Evolutionary conservation across 495 filamentous ascomycete genomes (phyloP), one percentile per base, ranked within the genome.

Genomic region (Aspergillus hancockii): DNA sequence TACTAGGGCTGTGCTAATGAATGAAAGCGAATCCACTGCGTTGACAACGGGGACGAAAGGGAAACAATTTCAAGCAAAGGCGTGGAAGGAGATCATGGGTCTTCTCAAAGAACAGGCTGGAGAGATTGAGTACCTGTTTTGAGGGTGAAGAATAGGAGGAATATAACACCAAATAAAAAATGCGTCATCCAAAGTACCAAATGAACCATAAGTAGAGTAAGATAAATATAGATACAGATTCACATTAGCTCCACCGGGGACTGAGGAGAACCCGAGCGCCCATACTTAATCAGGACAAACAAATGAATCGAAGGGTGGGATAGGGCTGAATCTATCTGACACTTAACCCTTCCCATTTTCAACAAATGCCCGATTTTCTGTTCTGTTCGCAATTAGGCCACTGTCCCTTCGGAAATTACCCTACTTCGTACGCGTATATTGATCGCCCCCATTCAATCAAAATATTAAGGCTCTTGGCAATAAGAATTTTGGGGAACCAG

Each of bases 51-150:
- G 72, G 8, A 16, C 43, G 4, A 67, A 75, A 54, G 75, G 71
- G 0, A 71, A 71, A 23, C 50, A 66, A 43, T 71, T 78, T 21
- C 73, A 74, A 53, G 61, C 54, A 9, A 72, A 76, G 38, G 72
- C 75, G 0, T 79, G 76, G 77, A 60, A 60, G 13, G 79, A 80
- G 49, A 75, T 80, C 13, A 32, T 71, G 34, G 64, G 68, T 22
- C 54, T 75, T 31, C 59, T 80, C 18, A 60, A 66, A 49, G 34
- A 54, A 4, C 66, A 79, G 28, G 66, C 65, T 5, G 52, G 60
- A 18, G 64, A 68, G 18, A 64, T 75, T 13, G 61, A 59, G 4
- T 49, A 41, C 9, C 52, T 67, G 2, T 9, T 62, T 34, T 52
- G 13, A 34, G 46, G 22, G 58, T 25, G 13, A 36, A 36, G 34